Evolutionary conservation across 495 filamentous ascomycete genomes (phyloP), one percentile per base, ranked within the genome.

Genomic region (Aspergillus bertholletiae): DNA sequence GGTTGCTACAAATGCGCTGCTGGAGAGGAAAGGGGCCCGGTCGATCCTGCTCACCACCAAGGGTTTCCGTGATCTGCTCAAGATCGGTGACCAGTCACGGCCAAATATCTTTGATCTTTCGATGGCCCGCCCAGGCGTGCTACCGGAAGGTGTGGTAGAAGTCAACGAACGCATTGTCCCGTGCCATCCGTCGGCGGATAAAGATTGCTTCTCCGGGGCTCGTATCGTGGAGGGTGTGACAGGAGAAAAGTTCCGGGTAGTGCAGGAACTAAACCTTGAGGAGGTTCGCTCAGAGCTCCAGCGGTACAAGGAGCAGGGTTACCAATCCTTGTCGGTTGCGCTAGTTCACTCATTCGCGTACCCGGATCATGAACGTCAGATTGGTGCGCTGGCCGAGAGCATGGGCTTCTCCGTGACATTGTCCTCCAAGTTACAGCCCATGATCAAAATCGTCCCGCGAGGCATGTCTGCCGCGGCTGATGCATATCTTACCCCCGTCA

Each of bases 401-500:
- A 77, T 74, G 72, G 78, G 68, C 54, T 78, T 76, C 55, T 78
- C 71, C n/a, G 75, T 77, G 34, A 97, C 69, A 81, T 63, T 74
- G n/a, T 78, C 63, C 24, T 80, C 71, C 48, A 78, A 75, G 45
- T 46, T 81, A 24, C 96, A 96, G 84, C 94, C 94, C 23, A 98
- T 97, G 92, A 97, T 82, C 59, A 79, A 78, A 53, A 70, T 82
- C 30, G 79, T 82, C 24, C 88, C 93, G 23, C 77, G 94, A 51
- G 93, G 90, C 12, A 97, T 92, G 9, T 96, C 90, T 15, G 89
- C 94, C 9, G 95, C 91, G 24, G 94, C 93, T 6, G 94, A 98
- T 74, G 94, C 94, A 4, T 98, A 98, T 65, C 80, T 98, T 5
- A 97, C 94, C 2, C 94, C 94, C 0, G 89, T 92, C 9, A 97